Base-by-base conservation (phyloP, 768 basidiomycete species). In the Candolleomyces efflorescens region DNA sequence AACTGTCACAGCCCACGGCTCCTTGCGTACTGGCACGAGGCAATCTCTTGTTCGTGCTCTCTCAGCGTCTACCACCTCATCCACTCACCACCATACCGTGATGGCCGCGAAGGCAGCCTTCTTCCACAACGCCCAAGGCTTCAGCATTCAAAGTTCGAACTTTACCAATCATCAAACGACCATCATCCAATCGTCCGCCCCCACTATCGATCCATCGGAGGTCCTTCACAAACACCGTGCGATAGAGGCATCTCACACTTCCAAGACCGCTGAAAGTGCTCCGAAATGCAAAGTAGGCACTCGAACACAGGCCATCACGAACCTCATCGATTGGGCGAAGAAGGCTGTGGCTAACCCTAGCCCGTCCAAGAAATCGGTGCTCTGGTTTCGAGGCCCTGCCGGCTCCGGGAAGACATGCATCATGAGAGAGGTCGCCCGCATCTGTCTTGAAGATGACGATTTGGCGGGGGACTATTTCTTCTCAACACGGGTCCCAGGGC, bases 241-340 rank as follows among this genome's bases (percentile, higher is more conserved):
- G 12, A 20, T 52, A 5, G 54, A 62, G 23, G 60, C 60, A 6
- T 51, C 57, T 3, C 49, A 59, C 24, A 54, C 58, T 9, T 62
- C 57, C 9, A 23, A 13, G 3, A 52, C 60, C 12, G 57, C 57
- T 7, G 12, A 22, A 7, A 55, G 55, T 32, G 57, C 60, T 20
- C 57, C 57, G 5, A 49, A 54, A 20, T 62, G 60, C 51, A 52
- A 52, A 22, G 47, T 48, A 4, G 60, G 60, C 5, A 62, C 56
- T 9, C 32, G 60, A 6, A 39, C 26, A 32, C 24, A 59, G 52
- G 24, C 55, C 44, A 59, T 62, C 26, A 27, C 38, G 15, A 54
- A 62, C 32, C 52, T 62, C 47, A 27, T 45, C 7, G 26, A 43
- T 11, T 58, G 56, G 56, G 48, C 23, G n/a, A 50, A 41, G n/a